Evolutionary conservation across 768 basidiomycete genomes (phyloP), one percentile per base, ranked within the genome.

Genomic region (Amanita pallidorosea): DNA sequence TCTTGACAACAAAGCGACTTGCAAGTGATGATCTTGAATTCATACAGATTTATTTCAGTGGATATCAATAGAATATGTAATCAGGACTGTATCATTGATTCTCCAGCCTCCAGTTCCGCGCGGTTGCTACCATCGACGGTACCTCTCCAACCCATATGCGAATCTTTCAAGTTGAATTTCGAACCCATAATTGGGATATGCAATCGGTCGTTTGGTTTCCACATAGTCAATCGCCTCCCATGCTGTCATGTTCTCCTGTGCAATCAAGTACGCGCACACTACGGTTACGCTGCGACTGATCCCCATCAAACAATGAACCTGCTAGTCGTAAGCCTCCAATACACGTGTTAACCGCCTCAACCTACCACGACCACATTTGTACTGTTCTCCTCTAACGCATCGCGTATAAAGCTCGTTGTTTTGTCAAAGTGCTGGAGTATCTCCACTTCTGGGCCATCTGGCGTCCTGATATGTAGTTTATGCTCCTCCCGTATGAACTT

Each of bases 301-400:
- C 38, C 88, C 88, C 64, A 81, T 79, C 36, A 80, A 64, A 61
- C 88, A 89, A 62, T 90, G 88, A 12, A 89, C 83, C 85, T 88
- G 49, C 57, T 5, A 27, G 49, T 31, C 18, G n/a, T 41, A 13
- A 49, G 25, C 49, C 15, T 15, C 45, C 15, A 37, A 31, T 8
- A 40, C 22, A 40, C 38, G 34, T 48, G 23, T 20, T 18, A 5
- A 40, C 12, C 8, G 12, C 6, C 3, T n/a, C 22, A n/a, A 62
- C 79, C 55, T 54, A 81, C 79, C 57, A 81, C 60, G 8, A 81
- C 77, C 38, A 68, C 70, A 55, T 74, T 69, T 0, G 59, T 57
- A 47, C 67, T 65, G 35, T 67, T 68, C 52, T 70, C 33, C 13
- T 33, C 33, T 5, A 33, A 33, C 33, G 33, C 33, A 33, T 1